Evolutionary conservation across 306 rosid genomes (phyloP).

Genomic region (Cucurbita argyrosperma): DNA sequence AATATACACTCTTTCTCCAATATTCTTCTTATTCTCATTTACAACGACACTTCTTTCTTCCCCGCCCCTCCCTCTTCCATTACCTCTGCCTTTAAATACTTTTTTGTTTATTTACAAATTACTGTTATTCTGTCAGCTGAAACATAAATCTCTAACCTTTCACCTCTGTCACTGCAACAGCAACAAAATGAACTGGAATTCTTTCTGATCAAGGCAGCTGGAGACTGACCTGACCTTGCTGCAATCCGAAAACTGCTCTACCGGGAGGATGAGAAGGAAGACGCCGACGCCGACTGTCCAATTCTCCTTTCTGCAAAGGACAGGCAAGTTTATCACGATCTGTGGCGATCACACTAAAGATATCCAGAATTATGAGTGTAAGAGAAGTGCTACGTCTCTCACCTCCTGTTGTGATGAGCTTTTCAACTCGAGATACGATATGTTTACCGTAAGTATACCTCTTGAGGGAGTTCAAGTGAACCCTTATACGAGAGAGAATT

Average conservation of each 20-base stretch:
- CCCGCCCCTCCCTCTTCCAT: background rate
- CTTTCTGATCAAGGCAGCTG: conserved; percentile 19
- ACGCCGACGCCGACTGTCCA: conserved; percentile 57
- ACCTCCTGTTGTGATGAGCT: conserved; percentile 93
- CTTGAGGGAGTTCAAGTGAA: conserved; percentile 82
- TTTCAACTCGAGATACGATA: conserved; percentile 90
- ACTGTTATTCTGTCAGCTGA: conserved; percentile 9
- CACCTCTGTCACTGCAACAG: conserved; percentile 49
- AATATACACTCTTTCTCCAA: conserved; percentile 4
- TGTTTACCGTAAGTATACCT: conserved; percentile 90
- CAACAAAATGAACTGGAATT: conserved; percentile 21
- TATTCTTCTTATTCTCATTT: background rate
- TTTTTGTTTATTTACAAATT: conserved; percentile 43
- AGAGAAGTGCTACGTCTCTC: conserved; percentile 7
- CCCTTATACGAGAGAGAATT: conserved; percentile 88
- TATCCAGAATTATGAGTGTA: background rate
- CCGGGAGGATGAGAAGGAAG: conserved; percentile 17
- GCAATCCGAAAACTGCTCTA: conserved; percentile 13
- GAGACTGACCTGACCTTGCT: background rate
- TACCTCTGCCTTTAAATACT: conserved; percentile 8
- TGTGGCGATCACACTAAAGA: background rate
- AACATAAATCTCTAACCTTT: conserved; percentile 18
- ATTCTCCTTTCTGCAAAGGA: conserved; percentile 81
- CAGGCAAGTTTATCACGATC: background rate
- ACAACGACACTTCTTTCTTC: background rate